Evolutionary conservation across 2,329 filamentous ascomycete genomes (phyloP), one percentile per base, ranked within the genome.

Genomic region (Pestalotiopsis sp.): DNA sequence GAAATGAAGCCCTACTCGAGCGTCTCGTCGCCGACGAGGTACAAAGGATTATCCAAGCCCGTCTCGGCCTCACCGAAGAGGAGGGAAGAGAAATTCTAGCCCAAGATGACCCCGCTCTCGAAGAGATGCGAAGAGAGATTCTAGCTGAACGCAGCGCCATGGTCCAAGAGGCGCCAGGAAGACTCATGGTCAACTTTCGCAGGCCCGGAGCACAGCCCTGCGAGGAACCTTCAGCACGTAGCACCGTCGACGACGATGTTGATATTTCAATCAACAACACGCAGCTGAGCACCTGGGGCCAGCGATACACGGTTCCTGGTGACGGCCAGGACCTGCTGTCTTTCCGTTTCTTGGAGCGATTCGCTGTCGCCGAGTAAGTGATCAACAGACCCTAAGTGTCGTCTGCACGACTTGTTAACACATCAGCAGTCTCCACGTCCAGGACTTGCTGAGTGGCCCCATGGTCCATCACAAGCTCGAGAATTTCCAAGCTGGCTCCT

Each of bases 401-500:
- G 27, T 31, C 27, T 17, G 5, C 7, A n/a, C 20, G 20, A 9
- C 17, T 52, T 52, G 17, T 7, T 52, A n/a, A 52, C 45, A 52
- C 17, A 52, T 52, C 17, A 61, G 38, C 38, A 65, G 63, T 36
- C 2, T 14, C 11, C 63, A 56, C n/a, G 11, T 57, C 25, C 13
- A 36, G 27, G 63, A 56, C 2, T 14, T 65, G 12, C 11, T 65
- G 14, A 45, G 25, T 5, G 25, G 25, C 25, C 6, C 41, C 17
- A 17, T 4, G 14, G 2, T 38, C 23, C 36, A 20, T 25, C 4
- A 23, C 17, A 7, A 4, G 7, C 17, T 65, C 41, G 45, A 65
- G 49, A 25, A 57, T 40, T 57, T 65, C 63, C 63, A 25, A 13
- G 63, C 45, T 7, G 63, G 63, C 12, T 65, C 63, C 13, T 23